These are phyloP conservation scores for Elasticomyces elasticus DNA, from an alignment of 495 filamentous ascomycete genomes.

Conservation along the genomic window DNA sequence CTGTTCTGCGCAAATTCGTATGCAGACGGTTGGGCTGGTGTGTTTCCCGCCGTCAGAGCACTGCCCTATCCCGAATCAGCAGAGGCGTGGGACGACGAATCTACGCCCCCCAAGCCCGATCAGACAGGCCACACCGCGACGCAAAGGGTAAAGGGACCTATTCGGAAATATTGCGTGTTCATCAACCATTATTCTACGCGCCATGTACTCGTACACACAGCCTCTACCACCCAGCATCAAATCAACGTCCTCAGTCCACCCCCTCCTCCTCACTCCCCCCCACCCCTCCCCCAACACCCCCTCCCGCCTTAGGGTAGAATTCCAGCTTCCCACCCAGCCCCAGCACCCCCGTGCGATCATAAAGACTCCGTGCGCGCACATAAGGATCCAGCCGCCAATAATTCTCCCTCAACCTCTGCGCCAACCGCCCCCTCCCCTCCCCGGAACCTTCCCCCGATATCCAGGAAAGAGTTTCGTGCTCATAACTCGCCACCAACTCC, in stretches of 20 bases:
- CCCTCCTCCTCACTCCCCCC: neutral
- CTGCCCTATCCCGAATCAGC: no score
- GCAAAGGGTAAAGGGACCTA: no score
- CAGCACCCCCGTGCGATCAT: slow-evolving; percentile 30
- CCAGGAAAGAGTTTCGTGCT: slow-evolving; percentile 64
- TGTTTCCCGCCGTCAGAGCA: no score
- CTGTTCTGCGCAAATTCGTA: no score
- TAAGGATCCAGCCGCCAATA: slow-evolving; percentile 61
- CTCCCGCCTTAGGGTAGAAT: slow-evolving; percentile 27
- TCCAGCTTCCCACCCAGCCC: slow-evolving; percentile 25
- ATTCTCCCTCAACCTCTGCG: slow-evolving; percentile 52
- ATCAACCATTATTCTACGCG: no score
- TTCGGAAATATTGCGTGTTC: no score
- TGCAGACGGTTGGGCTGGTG: no score
- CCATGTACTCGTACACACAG: neutral
- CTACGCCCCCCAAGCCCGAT: no score
- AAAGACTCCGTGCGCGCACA: slow-evolving; percentile 29
- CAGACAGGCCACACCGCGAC: no score
- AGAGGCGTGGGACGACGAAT: no score
- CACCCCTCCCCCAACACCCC: neutral
- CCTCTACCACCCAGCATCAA: neutral
- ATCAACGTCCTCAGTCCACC: neutral
- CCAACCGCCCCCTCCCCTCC: slow-evolving; percentile 40
- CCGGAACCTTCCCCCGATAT: slow-evolving; percentile 36
- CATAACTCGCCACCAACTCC: slow-evolving; percentile 55